Conservation (phyloP, 164 flowering plant genomes). For the Berberis thunbergii region DNA sequence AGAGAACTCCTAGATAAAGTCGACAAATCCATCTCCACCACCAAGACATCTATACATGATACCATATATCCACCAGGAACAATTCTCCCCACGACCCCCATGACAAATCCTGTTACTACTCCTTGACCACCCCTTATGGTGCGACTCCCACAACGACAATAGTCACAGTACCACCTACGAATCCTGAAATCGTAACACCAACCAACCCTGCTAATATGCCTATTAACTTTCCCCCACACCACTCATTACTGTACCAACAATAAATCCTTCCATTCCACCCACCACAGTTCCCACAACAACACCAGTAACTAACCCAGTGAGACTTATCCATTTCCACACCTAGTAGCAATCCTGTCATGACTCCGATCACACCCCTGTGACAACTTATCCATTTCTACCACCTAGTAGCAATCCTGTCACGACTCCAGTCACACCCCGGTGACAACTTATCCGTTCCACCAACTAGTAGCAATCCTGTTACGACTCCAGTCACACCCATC, state of each 20-base stretch:
- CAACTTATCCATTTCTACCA: conserved; percentile 30
- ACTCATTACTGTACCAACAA: conserved; percentile 8
- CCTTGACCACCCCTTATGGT: background rate
- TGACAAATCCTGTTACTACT: background rate
- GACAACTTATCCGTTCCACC: conserved; percentile 33
- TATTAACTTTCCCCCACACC: conserved; percentile 15
- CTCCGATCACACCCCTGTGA: conserved; percentile 39
- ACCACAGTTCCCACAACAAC: conserved; percentile 7
- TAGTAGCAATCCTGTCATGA: conserved; percentile 20
- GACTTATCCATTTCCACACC: conserved; percentile 28
- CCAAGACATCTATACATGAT: background rate
- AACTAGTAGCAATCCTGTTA: conserved; percentile 23
- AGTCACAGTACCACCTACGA: conserved; percentile 41
- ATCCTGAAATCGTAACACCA: conserved; percentile 16
- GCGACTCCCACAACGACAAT: conserved; percentile 24
- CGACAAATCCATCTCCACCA: background rate
- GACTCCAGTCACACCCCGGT: conserved; percentile 37
- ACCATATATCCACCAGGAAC: background rate
- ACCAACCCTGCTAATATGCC: conserved; percentile 14
- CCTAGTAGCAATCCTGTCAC: conserved; percentile 24
- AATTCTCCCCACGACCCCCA: background rate
- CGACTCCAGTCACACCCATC: conserved; percentile 22
- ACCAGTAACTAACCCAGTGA: conserved; percentile 37
- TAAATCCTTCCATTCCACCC: conserved; percentile 13
- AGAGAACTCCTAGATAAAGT: background rate